Conservation (phyloP, 2,329 filamentous ascomycete species). For the Venturia aucupariae region DNA sequence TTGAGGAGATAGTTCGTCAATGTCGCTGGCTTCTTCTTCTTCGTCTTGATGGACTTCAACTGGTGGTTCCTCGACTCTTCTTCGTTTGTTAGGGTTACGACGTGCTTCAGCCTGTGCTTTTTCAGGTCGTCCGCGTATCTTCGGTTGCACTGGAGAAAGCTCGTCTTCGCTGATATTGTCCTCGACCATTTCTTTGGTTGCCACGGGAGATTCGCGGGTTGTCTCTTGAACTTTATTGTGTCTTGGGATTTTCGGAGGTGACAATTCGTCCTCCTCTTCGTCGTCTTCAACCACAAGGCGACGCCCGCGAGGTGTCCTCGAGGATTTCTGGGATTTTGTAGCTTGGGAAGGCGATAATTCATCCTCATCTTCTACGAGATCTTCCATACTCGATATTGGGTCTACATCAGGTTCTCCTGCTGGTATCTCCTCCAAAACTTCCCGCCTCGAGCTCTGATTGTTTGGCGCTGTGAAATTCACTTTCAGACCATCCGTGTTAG, state of each 20-base stretch:
- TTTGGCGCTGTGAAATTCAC: not conserved
- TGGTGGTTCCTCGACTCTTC: not conserved
- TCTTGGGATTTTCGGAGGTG: not conserved
- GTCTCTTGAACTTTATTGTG: not conserved
- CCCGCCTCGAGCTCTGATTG: slow-evolving; percentile 6
- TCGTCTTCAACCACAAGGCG: not conserved
- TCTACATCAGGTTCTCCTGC: not conserved
- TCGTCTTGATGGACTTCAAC: not conserved
- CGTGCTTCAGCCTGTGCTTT: not conserved
- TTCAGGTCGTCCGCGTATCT: not conserved
- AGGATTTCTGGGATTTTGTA: not conserved
- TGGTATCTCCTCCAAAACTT: not conserved
- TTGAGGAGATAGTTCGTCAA: slow-evolving; percentile 5
- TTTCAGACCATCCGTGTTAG: not conserved
- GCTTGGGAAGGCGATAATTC: not conserved
- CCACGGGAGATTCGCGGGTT: not conserved
- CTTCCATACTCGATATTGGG: not conserved
- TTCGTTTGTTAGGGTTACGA: not conserved
- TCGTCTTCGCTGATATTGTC: slow-evolving; percentile 11
- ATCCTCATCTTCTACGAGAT: slow-evolving; percentile 8
- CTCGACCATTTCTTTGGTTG: not conserved
- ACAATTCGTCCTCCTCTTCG: slow-evolving; percentile 5
- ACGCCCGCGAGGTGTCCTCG: not conserved
- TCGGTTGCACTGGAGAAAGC: slow-evolving; percentile 6
- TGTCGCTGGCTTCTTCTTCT: not conserved